Evolutionary conservation across 148 eudicot genomes (phyloP).

Genomic region (Beta vulgaris): DNA sequence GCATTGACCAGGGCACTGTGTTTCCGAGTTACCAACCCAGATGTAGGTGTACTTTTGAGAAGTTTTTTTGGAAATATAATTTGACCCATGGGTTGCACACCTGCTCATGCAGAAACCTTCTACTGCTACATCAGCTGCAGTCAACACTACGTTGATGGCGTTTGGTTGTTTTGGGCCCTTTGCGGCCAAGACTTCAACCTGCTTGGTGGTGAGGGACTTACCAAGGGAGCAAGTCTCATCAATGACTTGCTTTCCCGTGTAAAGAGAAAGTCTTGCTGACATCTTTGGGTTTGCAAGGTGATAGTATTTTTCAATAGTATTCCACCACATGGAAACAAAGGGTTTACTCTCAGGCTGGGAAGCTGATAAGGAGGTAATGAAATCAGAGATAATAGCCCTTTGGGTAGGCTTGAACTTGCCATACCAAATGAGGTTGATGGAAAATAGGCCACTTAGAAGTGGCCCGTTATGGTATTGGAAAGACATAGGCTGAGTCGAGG

Average conservation of each 20-base stretch:
- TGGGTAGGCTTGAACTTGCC: slow-evolving; percentile 39
- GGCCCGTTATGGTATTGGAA: slow-evolving; percentile 42
- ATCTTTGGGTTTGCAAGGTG: slow-evolving; percentile 17
- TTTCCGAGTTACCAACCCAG: slow-evolving; percentile 57
- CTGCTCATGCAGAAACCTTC: slow-evolving; percentile 41
- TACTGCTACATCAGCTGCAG: slow-evolving; percentile 41
- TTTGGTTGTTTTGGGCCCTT: slow-evolving; percentile 23
- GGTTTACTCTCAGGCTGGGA: slow-evolving; percentile 13
- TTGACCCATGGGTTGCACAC: slow-evolving; percentile 48
- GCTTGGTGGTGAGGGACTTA: slow-evolving; percentile 23
- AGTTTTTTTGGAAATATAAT: not conserved
- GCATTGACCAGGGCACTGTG: slow-evolving; percentile 65
- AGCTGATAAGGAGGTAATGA: slow-evolving; percentile 30
- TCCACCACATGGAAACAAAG: slow-evolving; percentile 35
- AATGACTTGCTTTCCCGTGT: slow-evolving; percentile 25
- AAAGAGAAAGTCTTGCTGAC: slow-evolving; percentile 4
- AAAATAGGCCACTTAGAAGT: slow-evolving; percentile 33
- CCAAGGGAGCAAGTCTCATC: slow-evolving; percentile 34
- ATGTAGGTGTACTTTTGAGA: slow-evolving; percentile 31
- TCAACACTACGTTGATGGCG: slow-evolving; percentile 37
- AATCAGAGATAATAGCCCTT: slow-evolving; percentile 37
- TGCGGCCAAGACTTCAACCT: slow-evolving; percentile 12
- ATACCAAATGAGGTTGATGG: slow-evolving; percentile 48
- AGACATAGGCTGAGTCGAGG: slow-evolving; percentile 14
- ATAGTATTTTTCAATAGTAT: slow-evolving; percentile 31